Evolutionary conservation across 73 alveolate species (phyloP), one percentile per base, ranked within the genome.

Genomic region (Stentor roeselii): DNA sequence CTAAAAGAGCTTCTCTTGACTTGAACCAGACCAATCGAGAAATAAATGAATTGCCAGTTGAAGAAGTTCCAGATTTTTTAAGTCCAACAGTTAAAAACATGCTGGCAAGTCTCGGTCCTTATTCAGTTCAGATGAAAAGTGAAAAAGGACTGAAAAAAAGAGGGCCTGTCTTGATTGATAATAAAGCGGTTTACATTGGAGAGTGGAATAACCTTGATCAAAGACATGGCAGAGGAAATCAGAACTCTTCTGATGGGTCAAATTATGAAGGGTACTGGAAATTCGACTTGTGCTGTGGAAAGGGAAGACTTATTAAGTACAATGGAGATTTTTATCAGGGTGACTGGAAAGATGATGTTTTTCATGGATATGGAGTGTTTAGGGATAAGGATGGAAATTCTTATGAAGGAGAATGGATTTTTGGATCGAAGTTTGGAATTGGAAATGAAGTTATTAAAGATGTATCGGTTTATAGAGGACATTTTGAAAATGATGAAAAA

Each of bases 251-350:
- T 3, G 89, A 85, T 82, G 90, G 88, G 27, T 59, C 83, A 3
- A 42, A 76, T 11, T 85, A 78, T 59, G 91, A 85, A 21, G 91
- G 91, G 3, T 85, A 59, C 37, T 85, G 91, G 89, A 42, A 50
- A 3, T 39, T 41, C 27, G 91, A 82, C 67, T 36, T 78, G 21
- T 34, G 39, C 75, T 30, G 36, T 34, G 91, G 91, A 80, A 76
- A 40, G 36, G 95, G 95, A 27, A 78, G 88, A 37, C 61, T 87
- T n/a, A 83, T 88, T 60, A 42, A 78, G 32, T 60, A 86, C 4
- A 88, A 41, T 31, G 95, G 95, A 34, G 91, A 89, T 84, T 60
- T 77, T 36, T 89, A 89, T 83, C 93, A 89, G 78, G 95, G 95
- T 3, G 60, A 59, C 35, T 89, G 92, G 83, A 58, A 36, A 67